These are phyloP conservation scores for Penicillium tannophilum DNA, from an alignment of 495 filamentous ascomycete species.

Conservation along the genomic window DNA sequence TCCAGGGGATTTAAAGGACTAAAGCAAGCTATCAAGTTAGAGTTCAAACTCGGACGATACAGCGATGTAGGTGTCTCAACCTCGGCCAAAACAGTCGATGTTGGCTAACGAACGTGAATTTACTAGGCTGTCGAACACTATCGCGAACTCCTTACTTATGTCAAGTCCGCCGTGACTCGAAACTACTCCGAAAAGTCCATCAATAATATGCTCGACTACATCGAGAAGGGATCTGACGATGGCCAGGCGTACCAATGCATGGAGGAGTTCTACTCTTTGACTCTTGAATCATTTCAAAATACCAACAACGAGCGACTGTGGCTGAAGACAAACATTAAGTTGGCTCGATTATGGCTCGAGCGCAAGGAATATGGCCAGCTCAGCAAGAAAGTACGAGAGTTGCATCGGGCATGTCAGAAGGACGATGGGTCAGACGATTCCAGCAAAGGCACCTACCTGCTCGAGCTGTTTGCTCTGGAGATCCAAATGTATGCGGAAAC, in stretches of 20 bases:
- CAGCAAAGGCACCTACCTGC: constrained; percentile 92
- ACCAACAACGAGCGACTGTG: constrained; percentile 97
- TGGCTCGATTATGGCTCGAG: constrained; percentile 87
- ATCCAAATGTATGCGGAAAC: constrained; percentile 99
- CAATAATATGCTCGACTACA: constrained; percentile 98
- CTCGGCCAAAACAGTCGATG: background rate
- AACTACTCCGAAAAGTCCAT: constrained; percentile 99
- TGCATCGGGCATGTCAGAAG: constrained; percentile 86
- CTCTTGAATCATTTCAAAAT: constrained; percentile 90
- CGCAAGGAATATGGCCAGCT: constrained; percentile 84
- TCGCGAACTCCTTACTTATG: constrained; percentile 92
- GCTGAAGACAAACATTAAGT: constrained; percentile 98
- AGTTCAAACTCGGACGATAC: constrained; percentile 86
- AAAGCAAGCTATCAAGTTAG: constrained; percentile 96
- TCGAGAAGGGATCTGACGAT: constrained; percentile 89
- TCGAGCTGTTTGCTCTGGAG: constrained; percentile 95
- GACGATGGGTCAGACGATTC: constrained; percentile 91
- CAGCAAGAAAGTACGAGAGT: constrained; percentile 79
- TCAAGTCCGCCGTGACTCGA: constrained; percentile 93
- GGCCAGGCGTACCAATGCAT: constrained; percentile 79
- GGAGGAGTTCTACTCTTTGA: constrained; percentile 94
- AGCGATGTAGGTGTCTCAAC: constrained; percentile 63
- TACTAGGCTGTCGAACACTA: constrained; percentile 95
- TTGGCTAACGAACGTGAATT: background rate
- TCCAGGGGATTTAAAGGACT: constrained; percentile 90